Evolutionary conservation across 345 rosid genomes (phyloP), one percentile per base, ranked within the genome.

Genomic region (Capsella bursapastoris): DNA sequence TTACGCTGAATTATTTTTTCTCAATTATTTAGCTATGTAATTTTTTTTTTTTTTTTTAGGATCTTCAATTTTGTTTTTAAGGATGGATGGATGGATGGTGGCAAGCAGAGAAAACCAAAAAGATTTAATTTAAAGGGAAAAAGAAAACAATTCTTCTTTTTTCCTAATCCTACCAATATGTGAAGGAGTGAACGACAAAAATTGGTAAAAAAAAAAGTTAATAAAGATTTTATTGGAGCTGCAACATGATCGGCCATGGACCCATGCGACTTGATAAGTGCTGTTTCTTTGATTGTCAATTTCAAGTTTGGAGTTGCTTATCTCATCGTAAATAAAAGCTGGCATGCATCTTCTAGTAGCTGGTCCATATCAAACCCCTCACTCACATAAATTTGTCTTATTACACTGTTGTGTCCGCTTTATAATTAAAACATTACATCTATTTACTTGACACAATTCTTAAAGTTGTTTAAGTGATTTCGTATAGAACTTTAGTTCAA

Each of bases 101-200:
- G 51, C 34, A 76, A 53, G 59, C 3, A 27, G 79, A 69, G 65
- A 68, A 62, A 68, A 74, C n/a, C 18, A 16, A 59, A 62, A 59
- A 25, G 16, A 51, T 5, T 6, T 43, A 44, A 40, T 49, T 49
- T 47, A 40, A 32, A 16, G 15, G 32, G 78, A 45, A 32, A 27
- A 41, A 34, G 31, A 13, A 13, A 56, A n/a, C 1, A 75, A 13
- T 59, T 31, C 67, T 60, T 59, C 28, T n/a, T 13, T 29, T 56
- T 38, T 51, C 61, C 62, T 37, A 43, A 29, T 51, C 61, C 63
- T 37, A 43, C 56, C 57, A 75, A 51, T 43, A 18, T 52, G 50
- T 16, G 53, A 75, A 52, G 34, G 63, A 75, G 68, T 68, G 73
- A 68, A 67, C 56, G 69, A 75, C 57, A 75, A 68, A 60, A 49